A percentile compares a stretch with the other conserved stretches of the same genome.
phyloP scores from a whole-genome alignment of 257 asterid species.

The Coffea canephora region DNA sequence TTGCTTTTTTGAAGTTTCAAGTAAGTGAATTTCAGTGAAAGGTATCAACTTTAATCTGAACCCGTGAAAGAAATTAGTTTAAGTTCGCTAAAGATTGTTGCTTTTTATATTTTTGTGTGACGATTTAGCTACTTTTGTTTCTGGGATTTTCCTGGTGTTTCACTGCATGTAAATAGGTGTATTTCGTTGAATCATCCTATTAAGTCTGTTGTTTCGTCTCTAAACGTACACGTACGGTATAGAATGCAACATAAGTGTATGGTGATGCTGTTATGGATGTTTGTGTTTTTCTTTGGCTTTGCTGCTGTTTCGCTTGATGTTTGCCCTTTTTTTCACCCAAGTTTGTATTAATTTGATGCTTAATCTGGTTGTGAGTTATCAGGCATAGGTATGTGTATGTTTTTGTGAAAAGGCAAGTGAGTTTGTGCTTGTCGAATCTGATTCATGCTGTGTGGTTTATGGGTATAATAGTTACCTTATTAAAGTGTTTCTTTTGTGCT shows the following conservation, averaged over 20 bases:
- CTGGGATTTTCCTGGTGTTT: not conserved
- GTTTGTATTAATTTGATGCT: not conserved
- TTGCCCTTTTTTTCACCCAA: not conserved
- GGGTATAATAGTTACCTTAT: not conserved
- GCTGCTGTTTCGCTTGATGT: not conserved
- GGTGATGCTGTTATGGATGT: not conserved
- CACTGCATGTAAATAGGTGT: not conserved
- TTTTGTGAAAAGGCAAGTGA: not conserved
- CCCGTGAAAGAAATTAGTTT: not conserved
- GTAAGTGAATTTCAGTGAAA: not conserved
- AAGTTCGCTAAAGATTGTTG: not conserved
- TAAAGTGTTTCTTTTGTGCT: not conserved
- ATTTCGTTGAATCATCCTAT: not conserved
- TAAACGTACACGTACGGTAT: not conserved
- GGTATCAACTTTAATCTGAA: conserved; percentile 12
- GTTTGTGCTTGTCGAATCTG: not conserved
- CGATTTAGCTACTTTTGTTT: not conserved
- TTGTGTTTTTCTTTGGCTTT: not conserved
- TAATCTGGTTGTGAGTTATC: conserved; percentile 2
- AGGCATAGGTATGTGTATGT: not conserved
- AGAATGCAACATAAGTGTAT: not conserved
- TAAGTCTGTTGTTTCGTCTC: not conserved
- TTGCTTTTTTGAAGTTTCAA: too few relatives aligned
- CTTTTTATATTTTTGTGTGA: not conserved
- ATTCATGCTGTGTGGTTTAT: not conserved